Percentiles rank a stretch among this genome's conserved stretches.
These are phyloP conservation scores for Lodderomyces parapsilosis DNA, from an alignment of 1,139 yeast genomes.

Conservation along the genomic window DNA sequence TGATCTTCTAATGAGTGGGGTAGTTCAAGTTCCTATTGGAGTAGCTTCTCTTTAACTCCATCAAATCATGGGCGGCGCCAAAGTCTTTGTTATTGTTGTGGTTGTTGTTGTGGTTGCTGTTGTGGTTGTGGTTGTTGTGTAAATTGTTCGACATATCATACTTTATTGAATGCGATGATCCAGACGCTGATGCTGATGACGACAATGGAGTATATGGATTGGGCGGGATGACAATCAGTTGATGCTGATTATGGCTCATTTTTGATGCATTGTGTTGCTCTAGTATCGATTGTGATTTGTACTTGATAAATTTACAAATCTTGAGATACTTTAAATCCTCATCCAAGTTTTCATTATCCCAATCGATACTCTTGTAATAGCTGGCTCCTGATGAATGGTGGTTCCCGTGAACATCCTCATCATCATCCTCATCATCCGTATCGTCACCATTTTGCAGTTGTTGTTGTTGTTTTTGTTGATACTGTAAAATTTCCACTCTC, in stretches of 20 bases:
- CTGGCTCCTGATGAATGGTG: slow-evolving; percentile 3
- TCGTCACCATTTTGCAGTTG: slow-evolving; percentile 19
- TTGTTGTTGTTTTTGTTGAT: slow-evolving; percentile 23
- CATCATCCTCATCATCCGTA: slow-evolving; percentile 10
- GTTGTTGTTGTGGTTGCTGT: slow-evolving; percentile 3
- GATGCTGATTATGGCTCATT: slow-evolving; percentile 10
- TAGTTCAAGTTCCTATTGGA: neutral
- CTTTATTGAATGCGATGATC: neutral
- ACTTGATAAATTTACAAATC: slow-evolving; percentile 42
- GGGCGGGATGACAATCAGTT: slow-evolving; percentile 1
- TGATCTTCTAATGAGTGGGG: too few species aligned
- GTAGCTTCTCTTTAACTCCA: slow-evolving; percentile 11
- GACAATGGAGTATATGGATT: slow-evolving; percentile 2
- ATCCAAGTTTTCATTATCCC: slow-evolving; percentile 53
- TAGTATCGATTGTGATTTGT: slow-evolving; percentile 27
- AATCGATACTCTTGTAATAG: slow-evolving; percentile 35
- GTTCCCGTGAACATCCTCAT: slow-evolving; percentile 9
- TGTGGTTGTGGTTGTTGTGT: neutral
- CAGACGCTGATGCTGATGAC: slow-evolving; percentile 1
- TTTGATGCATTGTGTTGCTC: slow-evolving; percentile 7
- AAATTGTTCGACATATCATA: neutral
- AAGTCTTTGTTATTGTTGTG: slow-evolving; percentile 8
- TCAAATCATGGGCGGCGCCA: slow-evolving; percentile 13
- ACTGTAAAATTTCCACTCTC: slow-evolving; percentile 38
- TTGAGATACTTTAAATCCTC: slow-evolving; percentile 49